phyloP scores from a whole-genome alignment of 192 early-diverging fungal species.

The Coemansia sp. region DNA sequence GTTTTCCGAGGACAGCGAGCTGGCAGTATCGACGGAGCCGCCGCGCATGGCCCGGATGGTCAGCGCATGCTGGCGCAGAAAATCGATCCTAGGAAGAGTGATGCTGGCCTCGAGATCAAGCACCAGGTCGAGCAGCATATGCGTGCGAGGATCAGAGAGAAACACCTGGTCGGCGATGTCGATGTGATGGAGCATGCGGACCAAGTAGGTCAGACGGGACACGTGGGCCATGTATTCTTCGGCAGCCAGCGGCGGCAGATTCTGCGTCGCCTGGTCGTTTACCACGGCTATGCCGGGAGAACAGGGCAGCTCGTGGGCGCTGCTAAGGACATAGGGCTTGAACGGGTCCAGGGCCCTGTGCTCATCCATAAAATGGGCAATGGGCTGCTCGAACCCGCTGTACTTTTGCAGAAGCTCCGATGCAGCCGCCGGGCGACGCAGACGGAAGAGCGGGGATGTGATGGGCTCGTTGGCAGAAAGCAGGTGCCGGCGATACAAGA shows the following conservation, averaged over 20 bases:
- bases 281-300: slow-evolving; percentile 12
- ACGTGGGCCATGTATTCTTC: slow-evolving; percentile 40
- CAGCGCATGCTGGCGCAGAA: slow-evolving; percentile 33
- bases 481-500: slow-evolving; percentile 25
- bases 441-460: slow-evolving; percentile 25
- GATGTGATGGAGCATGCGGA: slow-evolving; percentile 36
- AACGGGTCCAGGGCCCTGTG: slow-evolving; percentile 24
- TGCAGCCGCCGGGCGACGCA: slow-evolving; percentile 18
- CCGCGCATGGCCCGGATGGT: slow-evolving; percentile 32
- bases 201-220: slow-evolving; percentile 32
- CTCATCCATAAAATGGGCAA: slow-evolving; percentile 34
- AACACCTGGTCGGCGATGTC: slow-evolving; percentile 36
- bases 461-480: slow-evolving; percentile 12
- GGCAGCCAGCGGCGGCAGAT: slow-evolving; percentile 36
- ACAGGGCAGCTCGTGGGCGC: slow-evolving; percentile 25
- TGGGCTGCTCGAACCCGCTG: slow-evolving; percentile 11
- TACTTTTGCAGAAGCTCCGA: slow-evolving; percentile 30
- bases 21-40: not conserved
- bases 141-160: slow-evolving; percentile 30
- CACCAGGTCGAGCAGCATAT: slow-evolving; percentile 41
- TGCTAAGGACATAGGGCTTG: slow-evolving; percentile 22
- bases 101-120: slow-evolving; percentile 30
- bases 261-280: slow-evolving; percentile 29
- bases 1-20: not conserved
- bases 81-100: slow-evolving; percentile 42